Conservation (phyloP, 2,329 filamentous ascomycete species). For the Diaporthe ampelina region DNA sequence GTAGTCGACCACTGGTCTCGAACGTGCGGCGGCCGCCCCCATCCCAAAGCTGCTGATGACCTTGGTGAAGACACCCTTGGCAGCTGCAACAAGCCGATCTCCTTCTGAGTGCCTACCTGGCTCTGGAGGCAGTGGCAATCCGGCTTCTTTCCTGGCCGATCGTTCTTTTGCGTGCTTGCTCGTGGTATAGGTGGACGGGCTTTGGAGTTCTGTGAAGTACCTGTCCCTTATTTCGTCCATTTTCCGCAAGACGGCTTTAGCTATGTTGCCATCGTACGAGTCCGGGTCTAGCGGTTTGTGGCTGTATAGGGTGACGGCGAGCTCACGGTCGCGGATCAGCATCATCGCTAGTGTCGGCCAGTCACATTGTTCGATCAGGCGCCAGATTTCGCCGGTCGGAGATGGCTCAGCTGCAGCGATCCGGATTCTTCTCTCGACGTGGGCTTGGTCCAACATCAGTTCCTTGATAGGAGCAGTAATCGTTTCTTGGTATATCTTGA, state of each 20-base stretch:
- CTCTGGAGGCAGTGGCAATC: not conserved
- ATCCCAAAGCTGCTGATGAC: not conserved
- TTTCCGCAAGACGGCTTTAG: not conserved
- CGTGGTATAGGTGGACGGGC: not conserved
- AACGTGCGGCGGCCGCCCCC: no score
- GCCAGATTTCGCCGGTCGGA: no score
- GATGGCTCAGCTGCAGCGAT: no score
- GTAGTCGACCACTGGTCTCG: no score
- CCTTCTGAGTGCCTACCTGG: not conserved
- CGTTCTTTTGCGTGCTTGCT: slow-evolving; percentile 1
- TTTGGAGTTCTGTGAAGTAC: not conserved
- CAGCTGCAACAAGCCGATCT: not conserved
- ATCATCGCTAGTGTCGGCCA: not conserved
- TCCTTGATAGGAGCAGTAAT: no score
- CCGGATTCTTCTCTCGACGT: no score
- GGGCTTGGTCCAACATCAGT: no score
- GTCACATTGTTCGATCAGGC: no score
- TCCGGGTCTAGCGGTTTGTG: not conserved
- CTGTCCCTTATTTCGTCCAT: not conserved
- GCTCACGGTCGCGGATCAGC: slow-evolving; percentile 1
- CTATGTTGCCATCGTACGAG: not conserved
- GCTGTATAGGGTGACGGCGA: not conserved
- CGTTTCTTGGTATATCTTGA: no score
- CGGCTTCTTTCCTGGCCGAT: slow-evolving; percentile 4
- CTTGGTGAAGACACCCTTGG: not conserved